These are phyloP conservation scores for Chimonanthus praecox DNA, from an alignment of 164 flowering plant species.

Conservation along the genomic window DNA sequence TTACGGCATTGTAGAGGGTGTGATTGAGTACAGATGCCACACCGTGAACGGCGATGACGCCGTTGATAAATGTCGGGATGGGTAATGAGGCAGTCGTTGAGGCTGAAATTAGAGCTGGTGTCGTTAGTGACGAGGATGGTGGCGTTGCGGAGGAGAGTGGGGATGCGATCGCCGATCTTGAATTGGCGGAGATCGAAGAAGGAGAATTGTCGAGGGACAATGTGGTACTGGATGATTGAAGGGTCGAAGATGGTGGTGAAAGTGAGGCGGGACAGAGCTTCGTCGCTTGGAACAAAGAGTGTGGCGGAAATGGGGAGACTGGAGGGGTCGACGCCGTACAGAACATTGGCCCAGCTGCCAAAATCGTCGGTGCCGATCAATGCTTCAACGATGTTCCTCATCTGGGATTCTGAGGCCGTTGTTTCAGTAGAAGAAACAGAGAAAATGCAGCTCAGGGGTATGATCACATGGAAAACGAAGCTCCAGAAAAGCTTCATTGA, in stretches of 20 bases:
- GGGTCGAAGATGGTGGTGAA: conserved; percentile 1
- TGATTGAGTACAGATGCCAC: conserved; percentile 15
- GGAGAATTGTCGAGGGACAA: conserved; percentile 19
- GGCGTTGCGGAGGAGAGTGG: conserved; percentile 19
- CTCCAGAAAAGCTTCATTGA: too few species aligned
- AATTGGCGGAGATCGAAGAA: conserved; percentile 16
- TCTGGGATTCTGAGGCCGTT: not conserved
- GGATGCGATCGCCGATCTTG: conserved; percentile 15
- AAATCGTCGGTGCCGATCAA: conserved; percentile 43
- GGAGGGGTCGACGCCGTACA: conserved; percentile 25
- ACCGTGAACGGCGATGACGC: conserved; percentile 18
- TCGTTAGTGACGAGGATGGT: conserved; percentile 24
- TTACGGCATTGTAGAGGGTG: not conserved
- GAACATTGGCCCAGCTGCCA: conserved; percentile 34
- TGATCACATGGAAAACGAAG: too few species aligned
- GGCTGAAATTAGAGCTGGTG: conserved; percentile 12
- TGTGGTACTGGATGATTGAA: conserved; percentile 19
- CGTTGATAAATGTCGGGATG: conserved; percentile 19
- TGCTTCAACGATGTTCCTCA: conserved; percentile 39
- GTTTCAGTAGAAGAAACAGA: not conserved
- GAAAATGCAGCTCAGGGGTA: too few species aligned
- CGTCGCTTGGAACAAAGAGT: conserved; percentile 41
- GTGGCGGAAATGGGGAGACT: conserved; percentile 37
- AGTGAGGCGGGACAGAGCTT: conserved; percentile 7
- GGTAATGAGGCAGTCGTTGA: conserved; percentile 14